Evolutionary conservation across 2,329 filamentous ascomycete genomes (phyloP), one percentile per base, ranked within the genome.

Genomic region (Fusarium newnesense): DNA sequence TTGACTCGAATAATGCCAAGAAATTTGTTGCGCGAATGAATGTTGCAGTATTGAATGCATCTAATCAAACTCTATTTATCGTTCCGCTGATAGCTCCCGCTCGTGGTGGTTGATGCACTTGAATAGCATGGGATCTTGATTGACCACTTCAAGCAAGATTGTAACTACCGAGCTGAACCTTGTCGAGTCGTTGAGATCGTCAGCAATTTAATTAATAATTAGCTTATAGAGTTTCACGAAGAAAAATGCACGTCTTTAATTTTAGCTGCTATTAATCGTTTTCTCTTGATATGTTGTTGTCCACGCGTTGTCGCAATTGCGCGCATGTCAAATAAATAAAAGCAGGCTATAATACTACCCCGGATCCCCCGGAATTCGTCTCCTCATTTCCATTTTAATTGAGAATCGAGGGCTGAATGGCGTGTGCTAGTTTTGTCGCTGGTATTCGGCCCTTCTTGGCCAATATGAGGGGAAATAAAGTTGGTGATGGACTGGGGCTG

Each of bases 361-460:
- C 58, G 19, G 39, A 64, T 57, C 36, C 66, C 65, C 58, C 57
- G 11, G 66, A 32, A 11, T 58, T 46, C 9, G n/a, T 39, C 52
- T 50, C 32, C 49, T 64, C 34, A 42, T n/a, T 37, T 36, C 34
- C 37, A 32, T 42, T 37, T 3, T 32, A 28, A 40, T 34, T 19
- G 5, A 34, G 7, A 32, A 39, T 32, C 12, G 39, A 46, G 43
- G 30, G n/a, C 21, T 34, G 18, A 44, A 58, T 69, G 58, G 34
- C 59, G 58, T 42, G 44, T 30, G 30, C 24, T 50, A 57, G 44
- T 30, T 10, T 53, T 19, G 21, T 67, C 16, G 47, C n/a, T 32
- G 46, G 30, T 12, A 69, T 69, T 69, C 67, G 67, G 67, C 39
- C 67, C 67, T 69, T 69, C 59, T 69, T 16, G n/a, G n/a, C n/a